Evolutionary conservation across 805 yeast species (phyloP).

Genomic region (Candida nitratophila): DNA sequence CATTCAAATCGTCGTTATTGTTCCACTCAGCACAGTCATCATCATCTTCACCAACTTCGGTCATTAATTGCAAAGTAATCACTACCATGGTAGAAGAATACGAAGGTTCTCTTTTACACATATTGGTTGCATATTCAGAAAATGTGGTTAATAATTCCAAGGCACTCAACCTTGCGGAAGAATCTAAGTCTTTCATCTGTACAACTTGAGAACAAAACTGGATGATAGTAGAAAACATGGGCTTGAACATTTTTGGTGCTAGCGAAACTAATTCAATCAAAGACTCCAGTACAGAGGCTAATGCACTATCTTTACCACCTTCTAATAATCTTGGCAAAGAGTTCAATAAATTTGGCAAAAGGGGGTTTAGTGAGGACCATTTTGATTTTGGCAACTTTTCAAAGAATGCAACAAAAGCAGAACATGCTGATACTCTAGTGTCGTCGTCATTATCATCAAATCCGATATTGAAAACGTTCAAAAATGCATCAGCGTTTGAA

Average conservation of each 20-base stretch:
- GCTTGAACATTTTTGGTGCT: slow-evolving; percentile 91
- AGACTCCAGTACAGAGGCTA: slow-evolving; percentile 83
- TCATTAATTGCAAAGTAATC: slow-evolving; percentile 74
- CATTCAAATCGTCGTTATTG: slow-evolving; percentile 68
- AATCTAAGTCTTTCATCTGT: slow-evolving; percentile 73
- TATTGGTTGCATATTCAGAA: slow-evolving; percentile 87
- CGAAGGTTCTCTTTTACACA: slow-evolving; percentile 77
- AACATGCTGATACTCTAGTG: slow-evolving; percentile 85
- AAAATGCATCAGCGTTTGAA: slow-evolving; percentile 28
- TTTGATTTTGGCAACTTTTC: slow-evolving; percentile 68
- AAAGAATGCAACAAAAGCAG: slow-evolving; percentile 89
- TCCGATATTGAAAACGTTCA: slow-evolving; percentile 72
- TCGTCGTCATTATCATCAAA: slow-evolving; percentile 74
- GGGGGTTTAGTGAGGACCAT: slow-evolving; percentile 71
- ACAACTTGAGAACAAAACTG: slow-evolving; percentile 81
- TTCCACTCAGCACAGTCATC: slow-evolving; percentile 75
- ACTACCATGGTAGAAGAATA: slow-evolving; percentile 70
- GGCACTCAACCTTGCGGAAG: slow-evolving; percentile 76
- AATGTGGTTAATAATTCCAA: slow-evolving; percentile 85
- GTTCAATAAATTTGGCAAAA: slow-evolving; percentile 78
- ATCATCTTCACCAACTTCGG: slow-evolving; percentile 87
- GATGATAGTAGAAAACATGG: slow-evolving; percentile 83
- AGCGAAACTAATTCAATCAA: slow-evolving; percentile 84
- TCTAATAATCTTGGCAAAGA: slow-evolving; percentile 80
- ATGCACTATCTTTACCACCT: slow-evolving; percentile 71